Percentiles rank a stretch among this genome's conserved stretches.
phyloP scores from a whole-genome alignment of 225 moss, liverwort and hornwort genomes.

The Bryum argenteum region DNA sequence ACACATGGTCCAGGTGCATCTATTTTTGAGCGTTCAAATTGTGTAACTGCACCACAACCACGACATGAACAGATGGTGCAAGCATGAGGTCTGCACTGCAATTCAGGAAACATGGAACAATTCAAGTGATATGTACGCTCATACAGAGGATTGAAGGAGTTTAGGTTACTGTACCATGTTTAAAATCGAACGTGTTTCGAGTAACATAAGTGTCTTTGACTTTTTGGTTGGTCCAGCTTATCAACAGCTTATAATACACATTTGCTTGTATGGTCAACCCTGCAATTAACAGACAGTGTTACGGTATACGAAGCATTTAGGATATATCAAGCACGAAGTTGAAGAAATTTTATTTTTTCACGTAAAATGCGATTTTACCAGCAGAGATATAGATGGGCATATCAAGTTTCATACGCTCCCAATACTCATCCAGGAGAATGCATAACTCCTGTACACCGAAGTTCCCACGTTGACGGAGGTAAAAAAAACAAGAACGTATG shows the following conservation, averaged over 20 bases:
- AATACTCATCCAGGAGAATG: conserved; percentile 93
- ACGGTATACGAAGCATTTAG: neutral
- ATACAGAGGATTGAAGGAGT: conserved; percentile 9
- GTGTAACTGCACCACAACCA: conserved; percentile 62
- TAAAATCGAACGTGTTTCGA: conserved; percentile 91
- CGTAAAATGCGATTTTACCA: conserved; percentile 46
- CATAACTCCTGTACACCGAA: conserved; percentile 77
- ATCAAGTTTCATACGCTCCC: conserved; percentile 93
- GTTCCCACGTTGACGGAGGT: conserved; percentile 6
- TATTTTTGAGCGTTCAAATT: conserved; percentile 95
- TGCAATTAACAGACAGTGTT: conserved; percentile 37
- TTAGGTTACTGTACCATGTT: conserved; percentile 67
- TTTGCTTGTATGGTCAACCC: conserved; percentile 95
- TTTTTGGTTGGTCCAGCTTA: conserved; percentile 99
- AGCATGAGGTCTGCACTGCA: conserved; percentile 14
- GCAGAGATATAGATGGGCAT: conserved; percentile 93
- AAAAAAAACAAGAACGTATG: neutral
- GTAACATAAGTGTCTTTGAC: conserved; percentile 90
- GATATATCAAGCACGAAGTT: conserved; percentile 13
- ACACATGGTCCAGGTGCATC: conserved; percentile 99
- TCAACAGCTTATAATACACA: conserved; percentile 93
- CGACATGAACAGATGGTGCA: conserved; percentile 20
- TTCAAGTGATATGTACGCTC: neutral
- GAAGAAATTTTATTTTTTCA: conserved; percentile 17
- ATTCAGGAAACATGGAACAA: neutral